These are phyloP conservation scores for Corylus avellana DNA, from an alignment of 306 rosid species.

Conservation along the genomic window DNA sequence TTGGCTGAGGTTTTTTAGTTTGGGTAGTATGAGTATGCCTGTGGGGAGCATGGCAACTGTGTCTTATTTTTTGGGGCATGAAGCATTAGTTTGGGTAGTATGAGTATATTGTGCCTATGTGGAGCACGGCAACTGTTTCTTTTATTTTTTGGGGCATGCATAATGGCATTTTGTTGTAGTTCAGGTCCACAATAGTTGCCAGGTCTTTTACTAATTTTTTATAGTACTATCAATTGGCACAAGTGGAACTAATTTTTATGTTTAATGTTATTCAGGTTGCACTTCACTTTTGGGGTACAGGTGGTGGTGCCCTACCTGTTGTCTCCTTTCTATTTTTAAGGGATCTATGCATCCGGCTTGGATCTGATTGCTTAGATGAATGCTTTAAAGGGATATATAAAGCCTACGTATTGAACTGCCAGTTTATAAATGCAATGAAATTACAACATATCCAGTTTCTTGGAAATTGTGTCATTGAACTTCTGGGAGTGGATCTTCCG, in stretches of 20 bases:
- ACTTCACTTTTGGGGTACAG: conserved; percentile 95
- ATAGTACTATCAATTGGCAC: background rate
- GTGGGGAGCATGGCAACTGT: background rate
- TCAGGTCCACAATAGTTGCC: background rate
- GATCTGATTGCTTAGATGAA: conserved; percentile 89
- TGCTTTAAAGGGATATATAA: conserved; percentile 91
- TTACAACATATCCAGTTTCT: conserved; percentile 83
- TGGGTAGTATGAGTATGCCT: background rate
- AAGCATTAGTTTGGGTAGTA: background rate
- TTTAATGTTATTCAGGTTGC: conserved; percentile 59
- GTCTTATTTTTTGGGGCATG: background rate
- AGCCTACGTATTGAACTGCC: conserved; percentile 91
- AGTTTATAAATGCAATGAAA: conserved; percentile 78
- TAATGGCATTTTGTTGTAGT: background rate
- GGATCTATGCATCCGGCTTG: conserved; percentile 78
- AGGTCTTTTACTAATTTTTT: background rate
- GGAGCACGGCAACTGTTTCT: background rate
- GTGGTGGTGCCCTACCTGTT: conserved; percentile 89
- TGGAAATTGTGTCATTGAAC: conserved; percentile 77
- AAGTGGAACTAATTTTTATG: background rate
- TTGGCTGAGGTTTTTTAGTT: background rate
- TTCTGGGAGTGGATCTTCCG: conserved; percentile 72
- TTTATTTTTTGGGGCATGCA: background rate
- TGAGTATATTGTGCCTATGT: background rate
- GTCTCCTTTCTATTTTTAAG: conserved; percentile 74